Evolutionary conservation across 192 early-diverging fungal genomes (phyloP), one percentile per base, ranked within the genome.

Genomic region (Lunasporangiospora selenospora): DNA sequence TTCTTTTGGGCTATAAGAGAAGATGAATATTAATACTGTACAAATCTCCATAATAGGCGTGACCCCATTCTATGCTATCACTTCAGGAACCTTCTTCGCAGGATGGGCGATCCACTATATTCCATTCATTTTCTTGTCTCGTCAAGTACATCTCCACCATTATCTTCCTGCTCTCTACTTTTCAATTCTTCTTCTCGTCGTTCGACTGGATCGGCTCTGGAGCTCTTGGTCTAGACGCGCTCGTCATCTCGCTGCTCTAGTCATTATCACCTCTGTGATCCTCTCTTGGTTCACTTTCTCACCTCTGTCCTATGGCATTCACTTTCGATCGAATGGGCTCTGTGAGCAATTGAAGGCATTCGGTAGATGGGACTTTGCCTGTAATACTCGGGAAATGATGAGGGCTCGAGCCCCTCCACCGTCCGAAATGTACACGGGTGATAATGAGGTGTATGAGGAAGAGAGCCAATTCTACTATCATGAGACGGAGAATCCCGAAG

Each of bases 121-220:
- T n/a, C 92, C 94, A n/a, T 97, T 97, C 80, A 93, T 91, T 70
- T 75, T 93, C 34, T 93, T 96, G 92, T 79, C 79, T 13, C 93
- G 94, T 26, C 91, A 95, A 77, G 81, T 93, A 32, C 95, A 94
- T 64, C 66, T 95, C 16, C 94, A 97, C 66, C 94, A 98, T 66
- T 98, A 97, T 62, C 84, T 96, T 26, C 95, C 96, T 3, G 87
- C 93, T 2, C 80, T 97, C 16, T 96, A 94, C 78, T 91, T 96
- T 65, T 87, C 88, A 21, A 83, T 96, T 49, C 81, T 97, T 33
- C 75, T 86, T 2, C 50, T 95, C 18, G 89, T 87, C 16, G 82
- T 81, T 13, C 48, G 86, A 3, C 81, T 94, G 41, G 95, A 99
- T 70, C 79, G 78, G 44, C 80, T 84, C 24, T 61, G 88, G 34